phyloP scores from a whole-genome alignment of 2,329 filamentous ascomycete species.

The Iodosphaeria phyllophila region DNA sequence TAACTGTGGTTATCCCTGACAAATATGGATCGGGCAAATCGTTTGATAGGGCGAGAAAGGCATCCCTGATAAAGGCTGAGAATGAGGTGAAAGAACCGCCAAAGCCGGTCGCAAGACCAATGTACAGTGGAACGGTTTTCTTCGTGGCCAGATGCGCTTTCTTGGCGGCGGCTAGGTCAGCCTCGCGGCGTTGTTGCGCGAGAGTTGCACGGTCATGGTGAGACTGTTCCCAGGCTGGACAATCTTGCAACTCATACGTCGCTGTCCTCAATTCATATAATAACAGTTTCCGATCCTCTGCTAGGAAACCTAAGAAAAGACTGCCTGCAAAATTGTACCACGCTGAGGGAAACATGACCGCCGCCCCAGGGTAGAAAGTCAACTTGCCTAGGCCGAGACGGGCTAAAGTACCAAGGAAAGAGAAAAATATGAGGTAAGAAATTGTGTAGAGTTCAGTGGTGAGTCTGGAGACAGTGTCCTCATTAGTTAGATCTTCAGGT shows the following conservation, averaged over 20 bases:
- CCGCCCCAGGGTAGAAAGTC: constrained; percentile 61
- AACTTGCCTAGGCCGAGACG: constrained; percentile 64
- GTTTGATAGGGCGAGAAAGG: constrained; percentile 65
- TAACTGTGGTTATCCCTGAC: constrained; percentile 17
- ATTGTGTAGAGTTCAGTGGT: constrained; percentile 49
- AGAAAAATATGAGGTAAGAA: constrained; percentile 72
- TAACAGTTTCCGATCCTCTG: constrained; percentile 63
- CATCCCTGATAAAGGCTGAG: constrained; percentile 66
- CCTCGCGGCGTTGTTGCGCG: constrained; percentile 4
- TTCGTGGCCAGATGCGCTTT: constrained; percentile 47
- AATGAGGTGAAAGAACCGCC: constrained; percentile 85
- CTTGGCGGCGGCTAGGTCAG: constrained; percentile 25
- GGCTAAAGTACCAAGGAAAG: constrained; percentile 67
- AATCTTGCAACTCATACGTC: constrained; percentile 17
- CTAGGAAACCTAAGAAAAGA: constrained; percentile 68
- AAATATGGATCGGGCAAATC: constrained; percentile 35
- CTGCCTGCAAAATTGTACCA: constrained; percentile 83
- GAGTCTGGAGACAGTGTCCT: constrained; percentile 22
- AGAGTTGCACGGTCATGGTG: constrained; percentile 10
- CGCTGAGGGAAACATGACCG: constrained; percentile 53
- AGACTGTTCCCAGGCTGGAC: too few species aligned
- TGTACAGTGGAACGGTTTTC: constrained; percentile 76
- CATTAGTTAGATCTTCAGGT: constrained; percentile 2
- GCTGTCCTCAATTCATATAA: constrained; percentile 41
- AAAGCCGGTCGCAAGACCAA: constrained; percentile 71